Conservation (phyloP, 2,329 filamentous ascomycete genomes). For the Macrophomina tecta region DNA sequence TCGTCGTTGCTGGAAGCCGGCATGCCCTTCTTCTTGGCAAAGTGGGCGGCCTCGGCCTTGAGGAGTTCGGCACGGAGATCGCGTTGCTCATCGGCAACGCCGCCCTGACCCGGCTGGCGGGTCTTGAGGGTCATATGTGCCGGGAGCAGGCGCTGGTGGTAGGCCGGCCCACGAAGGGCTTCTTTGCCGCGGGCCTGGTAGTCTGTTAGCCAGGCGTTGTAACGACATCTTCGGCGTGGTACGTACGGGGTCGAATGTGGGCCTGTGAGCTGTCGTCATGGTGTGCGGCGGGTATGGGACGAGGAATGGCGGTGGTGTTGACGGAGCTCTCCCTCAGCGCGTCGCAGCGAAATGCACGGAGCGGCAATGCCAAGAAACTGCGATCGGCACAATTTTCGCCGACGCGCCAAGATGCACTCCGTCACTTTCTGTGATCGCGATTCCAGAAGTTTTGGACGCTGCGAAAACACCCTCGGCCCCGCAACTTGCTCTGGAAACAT, state of each 20-base stretch:
- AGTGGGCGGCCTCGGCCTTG: conserved; percentile 85
- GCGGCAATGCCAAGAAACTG: neutral
- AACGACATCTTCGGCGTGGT: neutral
- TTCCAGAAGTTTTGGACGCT: conserved; percentile 13
- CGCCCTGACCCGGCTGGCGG: conserved; percentile 86
- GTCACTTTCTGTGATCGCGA: conserved; percentile 19
- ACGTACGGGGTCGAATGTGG: conserved; percentile 91
- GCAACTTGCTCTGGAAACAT: conserved; percentile 58
- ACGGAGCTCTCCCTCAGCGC: neutral
- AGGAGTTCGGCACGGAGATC: conserved; percentile 91
- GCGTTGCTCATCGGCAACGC: conserved; percentile 74
- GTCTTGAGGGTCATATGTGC: conserved; percentile 93
- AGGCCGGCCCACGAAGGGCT: conserved; percentile 87
- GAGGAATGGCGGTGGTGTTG: conserved; percentile 2
- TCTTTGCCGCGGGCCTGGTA: conserved; percentile 87
- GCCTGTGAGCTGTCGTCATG: conserved; percentile 71
- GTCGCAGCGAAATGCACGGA: neutral
- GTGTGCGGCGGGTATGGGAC: conserved; percentile 30
- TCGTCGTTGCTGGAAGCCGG: conserved; percentile 55
- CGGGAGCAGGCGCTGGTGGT: conserved; percentile 93
- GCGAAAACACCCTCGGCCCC: neutral
- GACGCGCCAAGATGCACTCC: conserved; percentile 24
- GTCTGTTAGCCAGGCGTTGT: conserved; percentile 36
- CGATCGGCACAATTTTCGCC: conserved; percentile 13
- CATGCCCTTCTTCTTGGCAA: conserved; percentile 79